Evolutionary conservation across 1,139 yeast genomes (phyloP).

Genomic region (Hyphopichia buzzinii): DNA sequence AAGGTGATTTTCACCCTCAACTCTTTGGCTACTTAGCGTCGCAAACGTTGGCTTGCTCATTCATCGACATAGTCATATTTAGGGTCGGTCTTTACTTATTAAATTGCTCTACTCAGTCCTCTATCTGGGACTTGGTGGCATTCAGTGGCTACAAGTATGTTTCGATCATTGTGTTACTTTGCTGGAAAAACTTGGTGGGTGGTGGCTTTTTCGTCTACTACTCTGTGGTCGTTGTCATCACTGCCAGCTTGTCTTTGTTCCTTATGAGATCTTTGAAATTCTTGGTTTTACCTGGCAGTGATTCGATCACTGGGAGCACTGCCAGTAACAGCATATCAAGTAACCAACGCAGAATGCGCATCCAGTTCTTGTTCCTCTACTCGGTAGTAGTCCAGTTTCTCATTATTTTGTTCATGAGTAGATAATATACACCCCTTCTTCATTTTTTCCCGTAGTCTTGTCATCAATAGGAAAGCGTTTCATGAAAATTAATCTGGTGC

Average conservation of each 20-base stretch:
- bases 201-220: constrained; percentile 37
- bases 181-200: constrained; percentile 44
- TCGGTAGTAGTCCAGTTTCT: constrained; percentile 77
- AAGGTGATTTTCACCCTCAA: constrained; percentile 92
- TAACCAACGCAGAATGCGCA: constrained; percentile 75
- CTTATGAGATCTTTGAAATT: constrained; percentile 82
- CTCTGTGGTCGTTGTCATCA: constrained; percentile 39
- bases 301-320: constrained; percentile 37
- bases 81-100: constrained; percentile 45
- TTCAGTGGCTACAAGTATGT: constrained; percentile 95
- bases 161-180: constrained; percentile 59
- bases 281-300: constrained; percentile 63
- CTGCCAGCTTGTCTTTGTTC: constrained; percentile 61
- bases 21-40: constrained; percentile 88
- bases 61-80: constrained; percentile 59
- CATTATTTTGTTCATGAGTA: constrained; percentile 38
- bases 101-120: constrained; percentile 52
- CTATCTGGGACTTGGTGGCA: constrained; percentile 78
- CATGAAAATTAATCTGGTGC: neutral
- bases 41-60: constrained; percentile 79
- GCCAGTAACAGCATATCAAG: constrained; percentile 54
- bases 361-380: constrained; percentile 82
- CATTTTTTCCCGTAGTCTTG: too few relatives aligned
- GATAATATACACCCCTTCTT: constrained; percentile 14
- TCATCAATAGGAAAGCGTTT: too few relatives aligned